Base-by-base conservation (phyloP, 2,329 filamentous ascomycete genomes). In the Alternaria viburni region DNA sequence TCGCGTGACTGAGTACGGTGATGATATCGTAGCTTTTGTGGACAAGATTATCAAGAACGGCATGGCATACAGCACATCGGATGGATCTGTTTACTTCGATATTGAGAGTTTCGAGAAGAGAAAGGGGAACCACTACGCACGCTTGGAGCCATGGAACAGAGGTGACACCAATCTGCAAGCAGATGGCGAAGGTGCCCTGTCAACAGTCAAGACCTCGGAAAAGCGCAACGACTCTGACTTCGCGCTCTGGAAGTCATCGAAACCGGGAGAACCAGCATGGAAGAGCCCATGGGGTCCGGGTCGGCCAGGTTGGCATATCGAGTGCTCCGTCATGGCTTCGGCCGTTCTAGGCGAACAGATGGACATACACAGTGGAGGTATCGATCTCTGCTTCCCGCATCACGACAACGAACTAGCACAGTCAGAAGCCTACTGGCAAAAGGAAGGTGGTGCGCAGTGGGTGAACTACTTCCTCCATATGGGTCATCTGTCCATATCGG, bases 391-490 rank as follows among this genome's bases (percentile, higher is more conserved):
- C 93, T 3, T 94, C 96, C 78, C 94, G 94, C 80, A 94, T 57
- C 74, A 77, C 96, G 79, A 76, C 49, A 97, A 97, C 72, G 95
- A 97, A 79, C 82, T 97, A 69, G 93, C 93, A 0, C 93, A 97
- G 79, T 93, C 90, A 67, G 93, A 96, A 79, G 93, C 93, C n/a
- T 95, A 92, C 79, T 96, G 87, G 86, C 73, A 79, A 23, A 73
- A 76, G 15, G 79, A 77, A 44, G 76, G 75, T 4, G 78, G 81
- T 15, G 78, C 82, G 46, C 92, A 92, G 63, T 97, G 95, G 95
- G 92, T 97, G 54, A 97, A 96, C 77, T 97, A 97, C 81, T 98
- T 97, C 81, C 77, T 97, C 15, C 95, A 97, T 77, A 97, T 96
- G 91, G 95, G 95, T 0, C 95, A 98, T 77, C 82, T 97, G 51